Conservation (phyloP, 2,329 filamentous ascomycete genomes). For the Colletotrichum coccodes region DNA sequence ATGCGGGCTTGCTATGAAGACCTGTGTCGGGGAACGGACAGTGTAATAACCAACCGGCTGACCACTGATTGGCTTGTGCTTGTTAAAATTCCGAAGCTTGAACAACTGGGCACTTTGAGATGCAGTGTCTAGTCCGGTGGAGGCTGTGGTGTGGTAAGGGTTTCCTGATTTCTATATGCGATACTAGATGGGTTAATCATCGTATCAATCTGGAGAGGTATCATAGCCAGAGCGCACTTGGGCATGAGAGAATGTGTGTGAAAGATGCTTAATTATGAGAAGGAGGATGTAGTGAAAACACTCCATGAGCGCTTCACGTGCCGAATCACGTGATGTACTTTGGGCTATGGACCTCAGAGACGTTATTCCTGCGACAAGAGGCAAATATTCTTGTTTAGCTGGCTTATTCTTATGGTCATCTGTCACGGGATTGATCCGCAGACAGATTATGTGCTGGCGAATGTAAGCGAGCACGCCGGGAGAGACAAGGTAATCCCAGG, state of each 20-base stretch:
- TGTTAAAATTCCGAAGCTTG: slow-evolving; percentile 46
- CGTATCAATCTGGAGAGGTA: slow-evolving; percentile 40
- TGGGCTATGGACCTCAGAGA: too few relatives aligned
- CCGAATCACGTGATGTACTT: too few relatives aligned
- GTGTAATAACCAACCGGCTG: slow-evolving; percentile 43
- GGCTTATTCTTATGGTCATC: slow-evolving; percentile 62
- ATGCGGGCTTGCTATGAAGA: slow-evolving; percentile 1
- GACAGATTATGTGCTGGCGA: slow-evolving; percentile 65
- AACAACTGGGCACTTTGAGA: slow-evolving; percentile 46
- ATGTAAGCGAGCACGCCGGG: slow-evolving; percentile 64
- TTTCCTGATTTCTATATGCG: slow-evolving; percentile 52
- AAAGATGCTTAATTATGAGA: too few relatives aligned
- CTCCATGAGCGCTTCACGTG: too few relatives aligned
- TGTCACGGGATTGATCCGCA: slow-evolving; percentile 64
- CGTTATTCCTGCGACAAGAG: too few relatives aligned
- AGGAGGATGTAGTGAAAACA: too few relatives aligned
- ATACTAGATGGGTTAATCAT: slow-evolving; percentile 60
- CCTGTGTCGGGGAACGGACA: slow-evolving; percentile 7
- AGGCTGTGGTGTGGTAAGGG: slow-evolving; percentile 54
- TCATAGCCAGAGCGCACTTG: too few relatives aligned
- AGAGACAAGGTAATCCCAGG: slow-evolving; percentile 62
- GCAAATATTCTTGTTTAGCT: slow-evolving; percentile 15
- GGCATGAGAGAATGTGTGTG: too few relatives aligned
- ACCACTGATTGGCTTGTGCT: slow-evolving; percentile 42
- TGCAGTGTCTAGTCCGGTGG: slow-evolving; percentile 39